Base-by-base conservation (phyloP, 2,329 filamentous ascomycete species). In the Colletotrichum tofieldiae region DNA sequence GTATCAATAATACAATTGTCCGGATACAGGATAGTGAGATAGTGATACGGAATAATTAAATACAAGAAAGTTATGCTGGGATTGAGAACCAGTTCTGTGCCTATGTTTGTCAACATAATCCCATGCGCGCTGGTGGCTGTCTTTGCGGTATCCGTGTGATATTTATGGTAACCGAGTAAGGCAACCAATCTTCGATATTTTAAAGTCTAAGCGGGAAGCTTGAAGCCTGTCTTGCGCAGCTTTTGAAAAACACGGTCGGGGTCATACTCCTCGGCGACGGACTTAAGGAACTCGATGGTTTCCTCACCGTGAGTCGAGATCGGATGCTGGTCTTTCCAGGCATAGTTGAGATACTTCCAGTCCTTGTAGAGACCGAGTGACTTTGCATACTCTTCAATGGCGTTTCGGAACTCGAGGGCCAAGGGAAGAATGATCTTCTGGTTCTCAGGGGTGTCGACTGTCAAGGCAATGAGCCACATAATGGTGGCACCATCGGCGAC, bases 361-460 rank as follows among this genome's bases (percentile, higher is more conserved):
- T 82, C 75, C 60, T 78, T 77, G 72, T 80, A 77, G 1, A 76
- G 70, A 14, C 78, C 78, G 29, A 81, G 71, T 54, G 78, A 64
- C 32, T 73, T 75, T 11, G 80, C 75, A 11, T 78, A 77, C 1
- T 72, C 70, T 12, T 77, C 75, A 29, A 93, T 83, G 1, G 88
- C 86, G 78, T 93, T 91, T 11, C 82, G 83, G 80, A 91, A 94
- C 1, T 93, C 90, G 35, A 93, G 79, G 18, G 87, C 85, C 43
- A 80, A 63, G 5, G 77, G 79, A 2, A 80, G 74, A 41, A 84
- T 79, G 23, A 79, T 79, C 12, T 75, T 63, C 72, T 82, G 79
- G 61, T 77, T 76, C 72, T 82, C 80, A 0, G 77, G 79, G 8
- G 81, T 84, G 73, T 81, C 81, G 20, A 82, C 78, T n/a, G 82